Conservation (phyloP, 306 rosid species). For the Mucuna pruriens region DNA sequence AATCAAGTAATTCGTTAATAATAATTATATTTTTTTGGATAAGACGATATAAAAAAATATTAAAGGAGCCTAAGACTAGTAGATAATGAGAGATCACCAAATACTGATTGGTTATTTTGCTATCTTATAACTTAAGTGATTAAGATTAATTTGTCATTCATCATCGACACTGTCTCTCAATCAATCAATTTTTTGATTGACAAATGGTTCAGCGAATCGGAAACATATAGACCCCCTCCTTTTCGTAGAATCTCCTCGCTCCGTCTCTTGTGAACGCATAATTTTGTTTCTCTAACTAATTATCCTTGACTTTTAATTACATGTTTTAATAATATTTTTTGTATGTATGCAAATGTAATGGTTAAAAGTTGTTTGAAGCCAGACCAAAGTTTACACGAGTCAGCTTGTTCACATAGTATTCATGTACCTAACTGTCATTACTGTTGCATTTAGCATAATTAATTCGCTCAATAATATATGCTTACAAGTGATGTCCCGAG, state of each 20-base stretch:
- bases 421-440: slow-evolving; percentile 16
- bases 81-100: slow-evolving; percentile 16
- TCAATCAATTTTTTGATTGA: slow-evolving; percentile 52
- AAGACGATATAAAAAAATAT: background rate
- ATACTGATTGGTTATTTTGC: background rate
- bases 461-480: slow-evolving; percentile 35
- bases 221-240: slow-evolving; percentile 63
- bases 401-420: slow-evolving; percentile 33
- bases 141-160: slow-evolving; percentile 52
- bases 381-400: slow-evolving; percentile 33
- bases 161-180: slow-evolving; percentile 38
- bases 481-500: slow-evolving; percentile 11
- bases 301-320: slow-evolving; percentile 7
- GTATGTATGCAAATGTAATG: background rate
- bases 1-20: background rate
- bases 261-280: slow-evolving; percentile 31
- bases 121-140: slow-evolving; percentile 50
- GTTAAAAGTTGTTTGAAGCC: slow-evolving; percentile 13
- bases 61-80: background rate
- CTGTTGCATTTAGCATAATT: background rate
- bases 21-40: background rate
- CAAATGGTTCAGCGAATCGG: slow-evolving; percentile 51
- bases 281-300: slow-evolving; percentile 20
- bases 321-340: background rate
- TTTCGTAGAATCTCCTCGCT: slow-evolving; percentile 16